phyloP scores from a whole-genome alignment of 1,284 basidiomycete genomes.

The Trametes versicolor region DNA sequence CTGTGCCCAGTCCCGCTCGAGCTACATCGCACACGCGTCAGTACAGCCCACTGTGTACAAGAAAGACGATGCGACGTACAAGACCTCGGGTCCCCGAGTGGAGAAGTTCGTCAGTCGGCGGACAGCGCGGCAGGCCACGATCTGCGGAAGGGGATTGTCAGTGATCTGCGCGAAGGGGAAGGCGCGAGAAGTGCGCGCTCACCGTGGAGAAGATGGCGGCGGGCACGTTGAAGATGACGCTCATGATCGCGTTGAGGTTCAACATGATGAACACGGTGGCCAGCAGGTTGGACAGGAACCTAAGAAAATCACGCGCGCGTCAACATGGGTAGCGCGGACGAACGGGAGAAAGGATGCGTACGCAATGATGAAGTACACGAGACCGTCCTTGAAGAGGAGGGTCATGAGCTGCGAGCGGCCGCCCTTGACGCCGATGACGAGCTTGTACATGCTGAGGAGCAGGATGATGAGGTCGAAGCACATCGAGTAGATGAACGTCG shows the following conservation, averaged over 20 bases:
- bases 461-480: slow-evolving; percentile 70
- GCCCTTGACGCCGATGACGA: slow-evolving; percentile 40
- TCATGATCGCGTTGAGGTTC: slow-evolving; percentile 47
- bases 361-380: slow-evolving; percentile 47
- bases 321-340: neutral
- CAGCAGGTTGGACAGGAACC: slow-evolving; percentile 43
- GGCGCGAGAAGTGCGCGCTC: slow-evolving; percentile 2
- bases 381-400: slow-evolving; percentile 45
- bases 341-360: slow-evolving; percentile 19
- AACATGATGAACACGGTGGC: slow-evolving; percentile 47
- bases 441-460: slow-evolving; percentile 60
- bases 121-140: slow-evolving; percentile 68
- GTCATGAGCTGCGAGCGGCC: slow-evolving; percentile 43
- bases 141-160: slow-evolving; percentile 2
- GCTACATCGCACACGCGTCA: slow-evolving; percentile 38
- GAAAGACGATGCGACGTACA: slow-evolving; percentile 51
- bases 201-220: slow-evolving; percentile 46
- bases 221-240: slow-evolving; percentile 47
- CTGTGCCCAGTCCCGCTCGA: slow-evolving; percentile 39
- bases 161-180: neutral
- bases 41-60: neutral
- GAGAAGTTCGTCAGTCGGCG: slow-evolving; percentile 72
- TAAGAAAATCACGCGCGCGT: slow-evolving; percentile 10
- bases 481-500: slow-evolving; percentile 46
- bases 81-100: slow-evolving; percentile 59